A percentile compares a stretch with the other conserved stretches of the same genome.
These are phyloP conservation scores for Boletus rubroflammeus DNA, from an alignment of 768 basidiomycete genomes.

Conservation along the genomic window DNA sequence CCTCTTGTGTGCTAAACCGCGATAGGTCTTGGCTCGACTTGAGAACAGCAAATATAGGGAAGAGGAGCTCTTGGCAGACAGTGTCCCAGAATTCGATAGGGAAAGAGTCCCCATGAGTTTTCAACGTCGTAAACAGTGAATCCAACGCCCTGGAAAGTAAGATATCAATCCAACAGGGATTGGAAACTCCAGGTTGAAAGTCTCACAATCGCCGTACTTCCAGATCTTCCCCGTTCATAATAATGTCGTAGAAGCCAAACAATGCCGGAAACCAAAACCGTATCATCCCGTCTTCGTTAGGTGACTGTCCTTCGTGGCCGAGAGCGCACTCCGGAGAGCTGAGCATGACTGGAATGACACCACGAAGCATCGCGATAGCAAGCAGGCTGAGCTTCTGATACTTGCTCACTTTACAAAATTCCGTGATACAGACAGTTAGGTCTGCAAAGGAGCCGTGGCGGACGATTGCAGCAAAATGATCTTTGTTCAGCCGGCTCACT, in stretches of 20 bases:
- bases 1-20: slow-evolving; percentile 93
- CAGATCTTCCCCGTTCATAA: slow-evolving; percentile 98
- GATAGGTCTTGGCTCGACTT: slow-evolving; percentile 90
- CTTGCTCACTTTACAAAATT: slow-evolving; percentile 99
- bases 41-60: slow-evolving; percentile 96
- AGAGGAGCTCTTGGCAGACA: slow-evolving; percentile 92
- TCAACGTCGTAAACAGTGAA: slow-evolving; percentile 90
- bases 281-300: slow-evolving; percentile 83
- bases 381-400: slow-evolving; percentile 97
- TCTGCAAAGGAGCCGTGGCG: slow-evolving; percentile 94
- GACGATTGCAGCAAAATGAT: slow-evolving; percentile 89
- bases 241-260: slow-evolving; percentile 98
- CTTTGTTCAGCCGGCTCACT: slow-evolving; percentile 84
- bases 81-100: slow-evolving; percentile 96
- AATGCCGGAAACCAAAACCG: slow-evolving; percentile 96
- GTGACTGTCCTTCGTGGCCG: slow-evolving; percentile 30
- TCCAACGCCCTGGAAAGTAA: slow-evolving; percentile 74
- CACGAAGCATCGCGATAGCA: slow-evolving; percentile 94
- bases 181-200: background rate
- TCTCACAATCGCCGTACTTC: slow-evolving; percentile 94
- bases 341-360: slow-evolving; percentile 90
- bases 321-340: slow-evolving; percentile 66
- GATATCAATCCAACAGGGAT: slow-evolving; percentile 7
- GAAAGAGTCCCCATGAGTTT: slow-evolving; percentile 82
- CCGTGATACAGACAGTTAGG: slow-evolving; percentile 94